Percentiles rank a stretch among this genome's conserved stretches.
Evolutionary conservation across 2,329 filamentous ascomycete species (phyloP).

Genomic region (Aspergillus brasiliensis): DNA sequence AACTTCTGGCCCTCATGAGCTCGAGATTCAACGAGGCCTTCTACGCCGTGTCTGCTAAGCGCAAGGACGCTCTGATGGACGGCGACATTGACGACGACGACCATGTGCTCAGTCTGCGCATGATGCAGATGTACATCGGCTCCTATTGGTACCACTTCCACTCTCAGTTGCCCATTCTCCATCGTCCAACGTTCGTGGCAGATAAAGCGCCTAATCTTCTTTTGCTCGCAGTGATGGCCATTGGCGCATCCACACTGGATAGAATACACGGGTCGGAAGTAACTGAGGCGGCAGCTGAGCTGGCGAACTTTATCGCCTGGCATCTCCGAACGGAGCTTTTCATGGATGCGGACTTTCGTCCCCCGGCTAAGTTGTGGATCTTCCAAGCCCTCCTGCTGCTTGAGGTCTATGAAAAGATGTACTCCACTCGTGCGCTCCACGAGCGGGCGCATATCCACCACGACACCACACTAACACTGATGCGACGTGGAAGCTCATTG

Average conservation of each 20-base stretch:
- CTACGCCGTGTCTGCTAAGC: constrained; percentile 70
- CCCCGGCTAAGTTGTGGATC: constrained; percentile 92
- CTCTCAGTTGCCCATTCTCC: constrained; percentile 88
- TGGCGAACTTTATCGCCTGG: constrained; percentile 89
- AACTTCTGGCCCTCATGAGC: constrained; percentile 79
- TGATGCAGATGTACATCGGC: constrained; percentile 93
- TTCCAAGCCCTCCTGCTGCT: constrained; percentile 88
- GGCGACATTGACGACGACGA: constrained; percentile 68
- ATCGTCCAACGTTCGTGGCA: constrained; percentile 89
- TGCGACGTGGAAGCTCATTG: constrained; percentile 88
- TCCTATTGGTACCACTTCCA: constrained; percentile 97
- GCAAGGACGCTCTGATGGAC: constrained; percentile 75
- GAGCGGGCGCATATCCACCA: constrained; percentile 96
- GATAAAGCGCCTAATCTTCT: constrained; percentile 84
- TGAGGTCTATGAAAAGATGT: constrained; percentile 98
- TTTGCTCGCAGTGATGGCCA: constrained; percentile 84
- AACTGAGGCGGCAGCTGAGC: constrained; percentile 74
- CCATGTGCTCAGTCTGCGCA: constrained; percentile 76
- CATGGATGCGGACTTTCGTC: constrained; percentile 83
- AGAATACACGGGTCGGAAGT: constrained; percentile 74
- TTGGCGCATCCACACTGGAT: constrained; percentile 87
- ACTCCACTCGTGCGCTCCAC: constrained; percentile 85
- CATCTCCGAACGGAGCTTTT: constrained; percentile 96
- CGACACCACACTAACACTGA: constrained; percentile 89
- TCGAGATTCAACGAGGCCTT: constrained; percentile 80